Conservation (phyloP, 2,329 filamentous ascomycete genomes). For the Gremmenia infestans region DNA sequence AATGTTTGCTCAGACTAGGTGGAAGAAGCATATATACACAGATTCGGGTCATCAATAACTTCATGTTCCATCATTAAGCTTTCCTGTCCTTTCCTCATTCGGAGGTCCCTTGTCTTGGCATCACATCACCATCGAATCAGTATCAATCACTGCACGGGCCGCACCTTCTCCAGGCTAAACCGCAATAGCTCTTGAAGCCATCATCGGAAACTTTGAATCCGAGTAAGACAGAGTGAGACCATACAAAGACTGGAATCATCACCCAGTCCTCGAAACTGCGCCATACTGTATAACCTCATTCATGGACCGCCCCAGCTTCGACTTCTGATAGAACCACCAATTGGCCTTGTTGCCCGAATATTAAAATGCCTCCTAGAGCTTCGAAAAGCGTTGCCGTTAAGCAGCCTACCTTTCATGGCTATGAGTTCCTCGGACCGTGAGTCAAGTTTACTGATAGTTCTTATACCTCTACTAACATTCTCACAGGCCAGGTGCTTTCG, state of each 20-base stretch:
- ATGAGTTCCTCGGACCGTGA: constrained; percentile 34
- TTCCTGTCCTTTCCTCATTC: background rate
- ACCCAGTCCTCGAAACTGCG: background rate
- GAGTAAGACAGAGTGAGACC: background rate
- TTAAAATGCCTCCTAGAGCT: constrained; percentile 23
- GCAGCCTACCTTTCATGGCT: constrained; percentile 28
- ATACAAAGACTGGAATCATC: background rate
- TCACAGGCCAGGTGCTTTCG: constrained; percentile 66
- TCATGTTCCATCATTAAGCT: too few relatives aligned
- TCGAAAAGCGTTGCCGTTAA: constrained; percentile 14
- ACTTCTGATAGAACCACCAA: background rate
- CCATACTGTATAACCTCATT: constrained; percentile 1
- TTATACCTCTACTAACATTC: constrained; percentile 5
- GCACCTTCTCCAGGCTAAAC: background rate
- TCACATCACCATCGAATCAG: too few relatives aligned
- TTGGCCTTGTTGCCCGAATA: constrained; percentile 1
- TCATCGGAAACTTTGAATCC: constrained; percentile 3
- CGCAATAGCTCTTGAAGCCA: background rate
- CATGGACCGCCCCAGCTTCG: constrained; percentile 3
- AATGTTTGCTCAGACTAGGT: too few relatives aligned
- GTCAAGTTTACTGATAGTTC: constrained; percentile 5
- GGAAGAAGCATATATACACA: too few relatives aligned
- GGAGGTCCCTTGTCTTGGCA: background rate
- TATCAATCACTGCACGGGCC: background rate
- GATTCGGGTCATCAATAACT: too few relatives aligned